Evolutionary conservation across 2,329 filamentous ascomycete species (phyloP).

Genomic region (Diplodia scrobiculata): DNA sequence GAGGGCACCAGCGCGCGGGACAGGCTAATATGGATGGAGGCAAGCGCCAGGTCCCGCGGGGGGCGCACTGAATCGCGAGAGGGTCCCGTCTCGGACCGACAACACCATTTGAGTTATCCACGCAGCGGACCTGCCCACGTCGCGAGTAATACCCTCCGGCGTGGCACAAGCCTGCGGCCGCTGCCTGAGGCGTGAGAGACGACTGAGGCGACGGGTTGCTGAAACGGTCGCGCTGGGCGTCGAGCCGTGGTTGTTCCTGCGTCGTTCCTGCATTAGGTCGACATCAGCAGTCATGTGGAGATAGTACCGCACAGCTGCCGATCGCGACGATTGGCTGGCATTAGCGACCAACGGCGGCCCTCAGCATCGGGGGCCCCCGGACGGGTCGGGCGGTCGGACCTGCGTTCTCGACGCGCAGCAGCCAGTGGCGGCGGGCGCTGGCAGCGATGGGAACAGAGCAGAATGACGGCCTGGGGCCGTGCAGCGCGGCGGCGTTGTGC

Average conservation of each 20-base stretch:
- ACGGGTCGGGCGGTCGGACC: conserved; percentile 26
- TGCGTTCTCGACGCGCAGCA: conserved; percentile 24
- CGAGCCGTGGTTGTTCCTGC: conserved; percentile 42
- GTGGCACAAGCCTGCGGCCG: conserved; percentile 3
- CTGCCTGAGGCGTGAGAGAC: conserved; percentile 13
- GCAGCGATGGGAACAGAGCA: conserved; percentile 29
- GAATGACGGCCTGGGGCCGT: conserved; percentile 34
- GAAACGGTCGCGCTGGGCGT: conserved; percentile 25
- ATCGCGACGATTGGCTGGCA: conserved; percentile 27
- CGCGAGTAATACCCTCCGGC: conserved; percentile 17
- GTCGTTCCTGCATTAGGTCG: conserved; percentile 46
- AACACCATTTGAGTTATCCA: conserved; percentile 20
- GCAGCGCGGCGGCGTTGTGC: conserved; percentile 29
- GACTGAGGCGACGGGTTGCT: conserved; percentile 2
- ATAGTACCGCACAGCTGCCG: conserved; percentile 16
- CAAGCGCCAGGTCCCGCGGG: conserved; percentile 28
- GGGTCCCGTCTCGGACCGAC: conserved; percentile 29
- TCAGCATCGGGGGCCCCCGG: conserved; percentile 18
- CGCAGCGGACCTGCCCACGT: conserved; percentile 14
- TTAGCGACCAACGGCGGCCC: conserved; percentile 20
- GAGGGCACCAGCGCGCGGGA: conserved; percentile 18
- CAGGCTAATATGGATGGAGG: conserved; percentile 24
- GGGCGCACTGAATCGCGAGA: conserved; percentile 33
- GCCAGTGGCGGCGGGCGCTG: conserved; percentile 11
- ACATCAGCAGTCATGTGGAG: conserved; percentile 20